These are phyloP conservation scores for Centaurea solstitialis DNA, from an alignment of 129 eudicot genomes.

Conservation along the genomic window DNA sequence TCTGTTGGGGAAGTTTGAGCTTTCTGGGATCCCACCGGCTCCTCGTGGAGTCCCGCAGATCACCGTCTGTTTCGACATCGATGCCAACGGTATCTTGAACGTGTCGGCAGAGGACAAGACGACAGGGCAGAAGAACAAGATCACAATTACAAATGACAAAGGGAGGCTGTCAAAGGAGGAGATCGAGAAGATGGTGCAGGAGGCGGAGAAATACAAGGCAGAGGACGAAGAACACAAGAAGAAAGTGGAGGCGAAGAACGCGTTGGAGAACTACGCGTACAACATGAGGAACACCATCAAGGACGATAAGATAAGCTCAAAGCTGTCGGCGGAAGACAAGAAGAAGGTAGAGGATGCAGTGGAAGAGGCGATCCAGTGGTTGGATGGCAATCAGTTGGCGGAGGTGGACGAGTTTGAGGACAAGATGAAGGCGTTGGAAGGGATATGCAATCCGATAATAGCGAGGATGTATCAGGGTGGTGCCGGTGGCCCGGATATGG, in stretches of 20 bases:
- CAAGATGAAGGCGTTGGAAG: conserved; percentile 59
- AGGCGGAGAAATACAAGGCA: too few species aligned
- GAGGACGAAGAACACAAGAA: too few species aligned
- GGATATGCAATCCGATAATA: conserved; percentile 49
- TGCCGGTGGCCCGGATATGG: conserved; percentile 45
- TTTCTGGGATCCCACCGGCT: conserved; percentile 57
- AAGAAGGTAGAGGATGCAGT: conserved; percentile 62
- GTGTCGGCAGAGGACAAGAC: conserved; percentile 65
- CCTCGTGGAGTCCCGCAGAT: too few species aligned
- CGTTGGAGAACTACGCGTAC: too few species aligned
- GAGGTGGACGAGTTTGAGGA: conserved; percentile 57
- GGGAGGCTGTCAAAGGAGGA: conserved; percentile 58
- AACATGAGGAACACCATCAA: too few species aligned
- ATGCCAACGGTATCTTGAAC: conserved; percentile 54
- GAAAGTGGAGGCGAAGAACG: too few species aligned
- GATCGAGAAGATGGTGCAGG: conserved; percentile 51
- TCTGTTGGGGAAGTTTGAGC: conserved; percentile 54
- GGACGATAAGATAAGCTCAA: too few species aligned
- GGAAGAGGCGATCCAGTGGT: conserved; percentile 52
- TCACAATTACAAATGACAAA: conserved; percentile 60
- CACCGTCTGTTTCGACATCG: conserved; percentile 56
- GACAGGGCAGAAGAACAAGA: conserved; percentile 62
- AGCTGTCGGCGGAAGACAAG: too few species aligned
- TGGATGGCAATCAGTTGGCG: conserved; percentile 57
- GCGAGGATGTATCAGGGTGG: conserved; percentile 63